Conservation (phyloP, 1,139 yeast species). For the Geotrichum citri-aurantii region DNA sequence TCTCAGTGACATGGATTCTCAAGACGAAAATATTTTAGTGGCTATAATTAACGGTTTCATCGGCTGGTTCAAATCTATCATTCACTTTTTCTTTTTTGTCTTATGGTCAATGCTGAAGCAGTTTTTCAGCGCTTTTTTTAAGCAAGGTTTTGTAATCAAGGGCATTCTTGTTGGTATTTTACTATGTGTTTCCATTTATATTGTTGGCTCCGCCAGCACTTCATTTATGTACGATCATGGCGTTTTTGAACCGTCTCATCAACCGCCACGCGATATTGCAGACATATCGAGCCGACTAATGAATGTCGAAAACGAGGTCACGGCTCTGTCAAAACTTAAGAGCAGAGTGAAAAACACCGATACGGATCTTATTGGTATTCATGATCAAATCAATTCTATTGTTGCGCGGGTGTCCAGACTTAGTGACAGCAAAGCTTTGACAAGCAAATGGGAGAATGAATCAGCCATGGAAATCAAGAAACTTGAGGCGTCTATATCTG, state of each 20-base stretch:
- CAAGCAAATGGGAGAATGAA: conserved; percentile 2
- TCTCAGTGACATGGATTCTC: conserved; percentile 4
- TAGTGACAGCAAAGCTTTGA: conserved; percentile 1
- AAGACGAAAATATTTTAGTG: conserved; percentile 2
- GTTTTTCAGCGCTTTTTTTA: not conserved
- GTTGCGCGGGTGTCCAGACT: conserved; percentile 1
- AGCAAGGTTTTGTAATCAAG: not conserved
- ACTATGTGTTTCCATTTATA: conserved; percentile 1
- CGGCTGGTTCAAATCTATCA: not conserved
- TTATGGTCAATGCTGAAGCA: conserved; percentile 1
- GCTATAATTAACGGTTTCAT: not conserved
- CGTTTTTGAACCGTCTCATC: conserved; percentile 10
- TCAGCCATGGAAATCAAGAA: conserved; percentile 2
- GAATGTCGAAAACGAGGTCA: conserved; percentile 12
- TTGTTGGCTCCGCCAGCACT: conserved; percentile 1
- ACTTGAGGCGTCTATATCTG: conserved; percentile 2
- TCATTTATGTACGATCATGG: not conserved
- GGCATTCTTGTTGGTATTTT: conserved; percentile 3
- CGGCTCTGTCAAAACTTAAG: conserved; percentile 11
- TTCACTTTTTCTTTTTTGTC: not conserved
- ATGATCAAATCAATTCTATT: conserved; percentile 3
- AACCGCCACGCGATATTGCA: conserved; percentile 12
- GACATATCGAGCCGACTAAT: conserved; percentile 11
- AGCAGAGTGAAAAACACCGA: not conserved
- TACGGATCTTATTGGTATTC: not conserved